Evolutionary conservation across 2,329 filamentous ascomycete genomes (phyloP).

Genomic region (Diplodia mutila): DNA sequence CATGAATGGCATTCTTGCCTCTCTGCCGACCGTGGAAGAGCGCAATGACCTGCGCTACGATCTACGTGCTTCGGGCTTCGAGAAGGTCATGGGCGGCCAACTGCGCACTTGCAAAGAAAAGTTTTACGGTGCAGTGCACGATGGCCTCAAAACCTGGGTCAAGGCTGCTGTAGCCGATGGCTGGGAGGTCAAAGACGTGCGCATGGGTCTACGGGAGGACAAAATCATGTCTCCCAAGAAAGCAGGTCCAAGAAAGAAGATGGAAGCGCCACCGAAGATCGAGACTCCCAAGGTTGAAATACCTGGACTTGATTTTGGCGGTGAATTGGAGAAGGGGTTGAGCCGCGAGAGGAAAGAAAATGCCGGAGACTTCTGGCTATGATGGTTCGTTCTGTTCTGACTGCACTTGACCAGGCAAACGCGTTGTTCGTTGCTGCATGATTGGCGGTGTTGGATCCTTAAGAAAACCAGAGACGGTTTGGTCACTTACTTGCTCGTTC

Average conservation of each 20-base stretch:
- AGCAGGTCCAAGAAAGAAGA: slow-evolving; percentile 34
- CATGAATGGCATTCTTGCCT: slow-evolving; percentile 86
- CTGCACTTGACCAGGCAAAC: neutral
- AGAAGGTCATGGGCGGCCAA: slow-evolving; percentile 83
- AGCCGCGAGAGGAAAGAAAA: slow-evolving; percentile 12
- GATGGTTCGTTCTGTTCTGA: neutral
- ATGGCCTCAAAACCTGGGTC: slow-evolving; percentile 87
- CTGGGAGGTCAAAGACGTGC: slow-evolving; percentile 81
- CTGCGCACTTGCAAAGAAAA: slow-evolving; percentile 95
- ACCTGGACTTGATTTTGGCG: slow-evolving; percentile 18
- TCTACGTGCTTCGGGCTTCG: slow-evolving; percentile 82
- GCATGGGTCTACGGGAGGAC: slow-evolving; percentile 61
- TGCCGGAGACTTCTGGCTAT: slow-evolving; percentile 16
- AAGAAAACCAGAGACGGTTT: slow-evolving; percentile 14
- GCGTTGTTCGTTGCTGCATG: slow-evolving; percentile 1
- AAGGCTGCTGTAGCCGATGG: slow-evolving; percentile 83
- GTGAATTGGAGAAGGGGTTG: slow-evolving; percentile 19
- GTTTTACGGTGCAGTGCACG: slow-evolving; percentile 91
- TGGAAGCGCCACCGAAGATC: slow-evolving; percentile 44
- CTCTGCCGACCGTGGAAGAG: slow-evolving; percentile 68
- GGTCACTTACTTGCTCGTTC: neutral
- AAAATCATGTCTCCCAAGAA: slow-evolving; percentile 43
- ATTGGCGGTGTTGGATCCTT: slow-evolving; percentile 5
- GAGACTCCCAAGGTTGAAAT: slow-evolving; percentile 45
- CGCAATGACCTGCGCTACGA: slow-evolving; percentile 80